These are phyloP conservation scores for Coemansia sp. DNA, from an alignment of 192 early-diverging fungal species.

Conservation along the genomic window DNA sequence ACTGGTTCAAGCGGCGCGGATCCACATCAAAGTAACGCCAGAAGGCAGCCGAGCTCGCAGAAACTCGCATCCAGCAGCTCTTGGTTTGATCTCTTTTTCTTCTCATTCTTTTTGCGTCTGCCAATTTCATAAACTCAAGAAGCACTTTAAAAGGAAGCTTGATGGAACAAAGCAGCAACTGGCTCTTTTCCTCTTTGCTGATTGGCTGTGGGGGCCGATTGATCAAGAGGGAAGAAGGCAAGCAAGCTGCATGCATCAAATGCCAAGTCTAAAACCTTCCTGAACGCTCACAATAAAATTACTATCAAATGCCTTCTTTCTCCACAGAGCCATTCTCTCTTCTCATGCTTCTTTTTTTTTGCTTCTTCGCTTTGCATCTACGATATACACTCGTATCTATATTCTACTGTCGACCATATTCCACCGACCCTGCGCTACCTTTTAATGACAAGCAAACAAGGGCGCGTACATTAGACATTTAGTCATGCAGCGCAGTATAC, in stretches of 20 bases:
- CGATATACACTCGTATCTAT: not conserved
- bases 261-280: too few relatives aligned
- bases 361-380: not conserved
- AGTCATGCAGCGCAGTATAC: constrained; percentile 4
- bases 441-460: not conserved
- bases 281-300: too few relatives aligned
- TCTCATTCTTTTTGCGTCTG: not conserved
- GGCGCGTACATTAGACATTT: not conserved
- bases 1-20: constrained; percentile 57
- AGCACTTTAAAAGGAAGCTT: too few relatives aligned
- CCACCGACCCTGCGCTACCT: not conserved
- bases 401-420: not conserved
- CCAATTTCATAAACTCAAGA: too few relatives aligned
- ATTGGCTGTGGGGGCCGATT: too few relatives aligned
- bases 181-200: too few relatives aligned
- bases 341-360: not conserved
- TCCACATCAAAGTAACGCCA: constrained; percentile 44
- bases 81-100: not conserved
- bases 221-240: too few relatives aligned
- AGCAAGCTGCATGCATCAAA: too few relatives aligned
- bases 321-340: too few relatives aligned
- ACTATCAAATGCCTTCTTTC: too few relatives aligned
- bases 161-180: too few relatives aligned
- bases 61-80: not conserved
- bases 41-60: not conserved